A percentile compares a stretch with the other conserved stretches of the same genome.
These are phyloP conservation scores for Karstenula rhodostoma DNA, from an alignment of 2,329 filamentous ascomycete species.

Conservation along the genomic window DNA sequence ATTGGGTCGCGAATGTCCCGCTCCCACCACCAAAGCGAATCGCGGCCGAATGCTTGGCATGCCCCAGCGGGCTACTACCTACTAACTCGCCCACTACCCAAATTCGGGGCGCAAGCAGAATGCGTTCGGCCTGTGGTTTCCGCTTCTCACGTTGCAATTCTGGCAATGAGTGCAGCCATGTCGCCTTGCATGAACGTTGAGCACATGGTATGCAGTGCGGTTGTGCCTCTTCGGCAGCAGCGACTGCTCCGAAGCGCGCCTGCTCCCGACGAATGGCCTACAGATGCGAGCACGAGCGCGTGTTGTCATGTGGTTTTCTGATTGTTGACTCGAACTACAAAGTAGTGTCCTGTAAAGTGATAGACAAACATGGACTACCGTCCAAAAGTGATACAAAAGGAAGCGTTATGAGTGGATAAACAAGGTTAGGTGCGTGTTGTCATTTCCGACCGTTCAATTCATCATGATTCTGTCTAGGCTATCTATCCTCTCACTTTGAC, in stretches of 20 bases:
- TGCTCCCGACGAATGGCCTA: constrained; percentile 1
- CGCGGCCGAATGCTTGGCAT: constrained; percentile 9
- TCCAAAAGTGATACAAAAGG: too few species aligned
- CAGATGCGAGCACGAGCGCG: background rate
- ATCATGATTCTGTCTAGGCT: background rate
- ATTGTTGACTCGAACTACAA: too few species aligned
- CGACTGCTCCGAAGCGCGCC: constrained; percentile 6
- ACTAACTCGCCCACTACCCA: background rate
- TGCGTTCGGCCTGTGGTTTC: background rate
- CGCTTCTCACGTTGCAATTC: background rate
- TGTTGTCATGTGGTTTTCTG: too few species aligned
- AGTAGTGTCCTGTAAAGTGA: too few species aligned
- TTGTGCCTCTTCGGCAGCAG: constrained; percentile 2
- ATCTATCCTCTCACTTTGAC: too few species aligned
- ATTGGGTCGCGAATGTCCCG: constrained; percentile 17
- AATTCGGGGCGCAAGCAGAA: background rate
- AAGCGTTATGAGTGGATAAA: too few species aligned
- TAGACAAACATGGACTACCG: too few species aligned
- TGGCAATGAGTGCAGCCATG: background rate
- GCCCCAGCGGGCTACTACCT: background rate
- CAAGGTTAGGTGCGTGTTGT: too few species aligned
- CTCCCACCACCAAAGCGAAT: constrained; percentile 4
- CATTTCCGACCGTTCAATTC: background rate
- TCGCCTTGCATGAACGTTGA: background rate
- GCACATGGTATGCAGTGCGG: background rate